Conservation (phyloP, 148 eudicot species). For the Camellia sinensis region DNA sequence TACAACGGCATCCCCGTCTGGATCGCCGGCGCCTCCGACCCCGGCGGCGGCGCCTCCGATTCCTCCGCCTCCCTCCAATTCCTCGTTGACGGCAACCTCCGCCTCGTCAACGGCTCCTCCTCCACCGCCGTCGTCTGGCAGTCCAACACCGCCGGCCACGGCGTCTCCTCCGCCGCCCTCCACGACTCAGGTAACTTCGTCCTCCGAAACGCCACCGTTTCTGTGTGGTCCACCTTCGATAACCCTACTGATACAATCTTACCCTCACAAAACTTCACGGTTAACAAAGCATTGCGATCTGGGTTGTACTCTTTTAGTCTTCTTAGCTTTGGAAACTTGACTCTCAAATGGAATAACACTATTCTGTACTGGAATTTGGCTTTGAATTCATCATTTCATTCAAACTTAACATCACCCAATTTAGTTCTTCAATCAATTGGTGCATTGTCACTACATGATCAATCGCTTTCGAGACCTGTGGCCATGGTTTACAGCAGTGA, state of each 20-base stretch:
- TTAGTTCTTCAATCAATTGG: conserved; percentile 46
- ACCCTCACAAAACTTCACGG: conserved; percentile 46
- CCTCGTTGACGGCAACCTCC: conserved; percentile 45
- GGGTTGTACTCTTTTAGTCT: conserved; percentile 61
- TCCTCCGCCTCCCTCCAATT: conserved; percentile 43
- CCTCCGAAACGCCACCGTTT: conserved; percentile 39
- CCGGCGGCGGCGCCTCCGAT: conserved; percentile 20
- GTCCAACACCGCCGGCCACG: conserved; percentile 47
- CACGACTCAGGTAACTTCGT: conserved; percentile 58
- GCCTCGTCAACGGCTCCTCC: conserved; percentile 34
- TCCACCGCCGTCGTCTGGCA: conserved; percentile 45
- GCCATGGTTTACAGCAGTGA: conserved; percentile 58
- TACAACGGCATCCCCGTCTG: conserved; percentile 54
- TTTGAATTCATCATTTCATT: conserved; percentile 44
- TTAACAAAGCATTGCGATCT: conserved; percentile 35
- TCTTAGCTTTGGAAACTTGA: conserved; percentile 43
- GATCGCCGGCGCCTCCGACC: conserved; percentile 31
- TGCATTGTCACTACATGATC: conserved; percentile 42
- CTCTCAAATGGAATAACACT: conserved; percentile 53
- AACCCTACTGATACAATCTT: conserved; percentile 63
- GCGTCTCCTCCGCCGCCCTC: conserved; percentile 44
- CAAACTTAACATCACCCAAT: conserved; percentile 39
- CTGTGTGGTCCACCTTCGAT: conserved; percentile 65
- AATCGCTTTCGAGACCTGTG: conserved; percentile 18
- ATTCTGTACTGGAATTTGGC: conserved; percentile 53